Evolutionary conservation across 805 yeast species (phyloP).

Genomic region (Candida morakotiae): DNA sequence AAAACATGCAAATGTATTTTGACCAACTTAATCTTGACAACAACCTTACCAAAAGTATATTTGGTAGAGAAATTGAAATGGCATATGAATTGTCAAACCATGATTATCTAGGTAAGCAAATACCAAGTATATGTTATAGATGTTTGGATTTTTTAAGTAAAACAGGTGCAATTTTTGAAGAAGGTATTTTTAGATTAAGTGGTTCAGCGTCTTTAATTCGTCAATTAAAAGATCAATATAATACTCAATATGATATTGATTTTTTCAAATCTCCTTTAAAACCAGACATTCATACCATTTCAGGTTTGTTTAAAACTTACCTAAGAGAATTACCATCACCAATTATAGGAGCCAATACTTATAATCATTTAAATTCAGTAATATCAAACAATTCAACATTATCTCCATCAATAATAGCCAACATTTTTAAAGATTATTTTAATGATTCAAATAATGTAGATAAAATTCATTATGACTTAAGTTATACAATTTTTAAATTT

Average conservation of each 20-base stretch:
- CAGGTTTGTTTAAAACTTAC: conserved; percentile 81
- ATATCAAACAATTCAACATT: conserved; percentile 14
- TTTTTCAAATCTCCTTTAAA: conserved; percentile 42
- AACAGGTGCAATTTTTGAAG: conserved; percentile 74
- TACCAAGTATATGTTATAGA: conserved; percentile 75
- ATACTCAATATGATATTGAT: conserved; percentile 65
- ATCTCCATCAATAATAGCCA: conserved; percentile 21
- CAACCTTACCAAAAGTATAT: conserved; percentile 40
- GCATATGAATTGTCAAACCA: conserved; percentile 52
- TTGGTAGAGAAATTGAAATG: conserved; percentile 59
- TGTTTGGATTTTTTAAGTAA: conserved; percentile 66
- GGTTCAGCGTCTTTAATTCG: conserved; percentile 81
- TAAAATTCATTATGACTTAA: conserved; percentile 50
- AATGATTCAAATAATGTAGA: conserved; percentile 41
- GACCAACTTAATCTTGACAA: conserved; percentile 33
- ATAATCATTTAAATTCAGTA: conserved; percentile 24
- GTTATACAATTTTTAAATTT: conserved; percentile 64
- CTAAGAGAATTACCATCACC: conserved; percentile 71
- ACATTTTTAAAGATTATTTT: conserved; percentile 29
- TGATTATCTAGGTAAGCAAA: conserved; percentile 37
- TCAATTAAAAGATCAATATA: conserved; percentile 64
- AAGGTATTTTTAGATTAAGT: conserved; percentile 86
- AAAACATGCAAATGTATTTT: conserved; percentile 25
- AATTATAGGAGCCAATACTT: conserved; percentile 54
- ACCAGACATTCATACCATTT: conserved; percentile 80